Percentiles rank a stretch among this genome's conserved stretches.
Conservation (phyloP, 2,329 filamentous ascomycete genomes). For the Tolypocladium tundrense region DNA sequence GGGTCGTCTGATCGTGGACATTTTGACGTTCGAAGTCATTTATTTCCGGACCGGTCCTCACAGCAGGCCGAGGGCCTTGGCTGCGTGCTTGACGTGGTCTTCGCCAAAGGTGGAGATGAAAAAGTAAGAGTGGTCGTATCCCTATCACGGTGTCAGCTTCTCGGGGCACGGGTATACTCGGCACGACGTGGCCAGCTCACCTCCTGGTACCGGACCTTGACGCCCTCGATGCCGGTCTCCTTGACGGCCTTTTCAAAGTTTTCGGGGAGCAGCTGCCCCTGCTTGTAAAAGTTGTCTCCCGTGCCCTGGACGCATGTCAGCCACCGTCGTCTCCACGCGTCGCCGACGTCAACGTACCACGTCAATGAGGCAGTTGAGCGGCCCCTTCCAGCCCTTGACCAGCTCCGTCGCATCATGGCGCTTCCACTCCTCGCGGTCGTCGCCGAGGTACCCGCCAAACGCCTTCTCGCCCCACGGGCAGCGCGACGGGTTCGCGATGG, state of each 20-base stretch:
- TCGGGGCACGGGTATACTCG: not conserved
- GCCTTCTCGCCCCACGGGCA: slow-evolving; percentile 96
- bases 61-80: slow-evolving; percentile 58
- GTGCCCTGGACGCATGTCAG: slow-evolving; percentile 51
- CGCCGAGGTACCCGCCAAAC: slow-evolving; percentile 82
- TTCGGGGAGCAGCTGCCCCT: slow-evolving; percentile 84
- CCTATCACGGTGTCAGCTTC: slow-evolving; percentile 29
- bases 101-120: slow-evolving; percentile 87
- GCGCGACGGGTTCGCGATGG: slow-evolving; percentile 74
- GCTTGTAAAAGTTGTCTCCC: slow-evolving; percentile 93
- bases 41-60: slow-evolving; percentile 2
- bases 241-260: slow-evolving; percentile 77
- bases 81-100: slow-evolving; percentile 86
- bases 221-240: slow-evolving; percentile 60
- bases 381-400: slow-evolving; percentile 60
- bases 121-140: slow-evolving; percentile 96
- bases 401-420: slow-evolving; percentile 89
- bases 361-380: slow-evolving; percentile 74
- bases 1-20: not conserved
- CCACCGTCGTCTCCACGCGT: no score
- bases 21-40: not conserved
- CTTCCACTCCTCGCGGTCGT: slow-evolving; percentile 67
- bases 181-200: slow-evolving; percentile 25
- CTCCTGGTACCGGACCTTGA: slow-evolving; percentile 75
- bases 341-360: slow-evolving; percentile 47